Evolutionary conservation across 2,329 filamentous ascomycete species (phyloP).

Genomic region (Fusarium odoratissimum): DNA sequence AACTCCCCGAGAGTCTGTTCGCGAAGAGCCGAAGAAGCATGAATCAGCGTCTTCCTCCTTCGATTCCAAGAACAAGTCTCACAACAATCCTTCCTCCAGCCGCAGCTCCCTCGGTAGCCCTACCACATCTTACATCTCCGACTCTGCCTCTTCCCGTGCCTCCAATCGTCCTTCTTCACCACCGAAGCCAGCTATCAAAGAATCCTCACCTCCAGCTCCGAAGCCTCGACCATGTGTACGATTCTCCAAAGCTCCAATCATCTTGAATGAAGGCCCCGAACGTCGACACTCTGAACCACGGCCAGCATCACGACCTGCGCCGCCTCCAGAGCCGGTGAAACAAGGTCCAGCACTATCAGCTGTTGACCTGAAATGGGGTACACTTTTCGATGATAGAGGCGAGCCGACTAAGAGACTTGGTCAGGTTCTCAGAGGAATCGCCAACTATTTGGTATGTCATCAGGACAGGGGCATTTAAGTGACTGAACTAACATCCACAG

Average conservation of each 20-base stretch:
- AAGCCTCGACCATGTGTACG: slow-evolving; percentile 46
- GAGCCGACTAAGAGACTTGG: slow-evolving; percentile 75
- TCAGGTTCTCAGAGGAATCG: slow-evolving; percentile 79
- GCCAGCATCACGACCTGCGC: slow-evolving; percentile 7
- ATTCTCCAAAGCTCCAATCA: slow-evolving; percentile 47
- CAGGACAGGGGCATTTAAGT: no score
- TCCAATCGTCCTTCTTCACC: slow-evolving; percentile 23
- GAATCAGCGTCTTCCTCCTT: background rate
- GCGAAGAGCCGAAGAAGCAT: slow-evolving; percentile 32
- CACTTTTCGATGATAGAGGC: slow-evolving; percentile 75
- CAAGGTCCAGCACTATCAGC: slow-evolving; percentile 48
- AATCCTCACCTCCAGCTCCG: slow-evolving; percentile 17
- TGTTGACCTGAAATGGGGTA: slow-evolving; percentile 80
- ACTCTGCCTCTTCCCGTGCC: slow-evolving; percentile 27
- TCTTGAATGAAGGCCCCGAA: slow-evolving; percentile 38
- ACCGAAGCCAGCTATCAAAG: slow-evolving; percentile 7
- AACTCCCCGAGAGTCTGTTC: slow-evolving; percentile 33
- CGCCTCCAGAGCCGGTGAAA: slow-evolving; percentile 1
- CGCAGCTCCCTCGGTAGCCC: slow-evolving; percentile 25
- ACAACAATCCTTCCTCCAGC: slow-evolving; percentile 1
- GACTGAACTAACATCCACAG: slow-evolving; percentile 33
- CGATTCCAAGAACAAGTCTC: background rate
- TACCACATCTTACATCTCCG: slow-evolving; percentile 37
- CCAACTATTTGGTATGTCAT: slow-evolving; percentile 74
- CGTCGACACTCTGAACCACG: slow-evolving; percentile 8